phyloP scores from a whole-genome alignment of 2,329 filamentous ascomycete species.

The Beauveria bassiana region DNA sequence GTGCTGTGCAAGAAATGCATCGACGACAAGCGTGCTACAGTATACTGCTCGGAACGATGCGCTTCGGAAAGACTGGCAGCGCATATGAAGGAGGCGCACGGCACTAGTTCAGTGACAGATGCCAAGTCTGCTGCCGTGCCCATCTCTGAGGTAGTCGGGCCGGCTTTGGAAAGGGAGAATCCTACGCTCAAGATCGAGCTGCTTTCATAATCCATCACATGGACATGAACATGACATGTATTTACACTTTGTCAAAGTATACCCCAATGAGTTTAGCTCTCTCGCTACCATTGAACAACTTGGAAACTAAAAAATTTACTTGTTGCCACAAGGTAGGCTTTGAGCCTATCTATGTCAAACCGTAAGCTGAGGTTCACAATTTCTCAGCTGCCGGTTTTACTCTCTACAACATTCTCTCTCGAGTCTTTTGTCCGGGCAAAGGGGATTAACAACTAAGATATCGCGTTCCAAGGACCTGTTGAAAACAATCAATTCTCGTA shows the following conservation, averaged over 20 bases:
- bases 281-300: not conserved
- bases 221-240: not conserved
- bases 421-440: not conserved
- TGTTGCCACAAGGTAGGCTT: not conserved
- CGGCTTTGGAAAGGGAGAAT: conserved; percentile 23
- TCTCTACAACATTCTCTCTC: not conserved
- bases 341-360: conserved; percentile 11
- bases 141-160: conserved; percentile 18
- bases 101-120: conserved; percentile 16
- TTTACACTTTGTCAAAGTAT: not conserved
- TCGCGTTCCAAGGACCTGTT: too few species aligned
- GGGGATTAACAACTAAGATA: too few species aligned
- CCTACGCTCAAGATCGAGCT: conserved; percentile 24
- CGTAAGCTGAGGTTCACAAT: too few species aligned
- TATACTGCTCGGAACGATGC: conserved; percentile 37
- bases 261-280: not conserved
- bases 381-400: too few species aligned
- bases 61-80: conserved; percentile 32
- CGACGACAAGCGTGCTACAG: conserved; percentile 25
- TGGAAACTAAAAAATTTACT: not conserved
- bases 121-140: not conserved
- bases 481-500: too few species aligned
- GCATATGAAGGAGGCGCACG: conserved; percentile 30
- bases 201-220: not conserved
- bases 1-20: conserved; percentile 37